Evolutionary conservation across 140 eudicot species (phyloP), one percentile per base, ranked within the genome.

Genomic region (Bidens hawaiensis): DNA sequence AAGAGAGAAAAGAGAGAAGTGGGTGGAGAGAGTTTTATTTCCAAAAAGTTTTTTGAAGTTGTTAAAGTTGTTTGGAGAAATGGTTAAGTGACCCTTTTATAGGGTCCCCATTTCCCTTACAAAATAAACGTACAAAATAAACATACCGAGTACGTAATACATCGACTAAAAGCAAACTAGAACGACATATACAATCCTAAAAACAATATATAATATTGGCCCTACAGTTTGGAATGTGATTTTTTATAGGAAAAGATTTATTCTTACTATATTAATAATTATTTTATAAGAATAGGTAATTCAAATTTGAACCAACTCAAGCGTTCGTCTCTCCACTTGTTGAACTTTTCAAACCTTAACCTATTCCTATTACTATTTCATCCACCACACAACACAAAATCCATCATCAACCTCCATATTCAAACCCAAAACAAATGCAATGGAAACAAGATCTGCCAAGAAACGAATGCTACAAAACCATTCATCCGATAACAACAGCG

Each of bases 391-490:
- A 70, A 59, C 65, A 17, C 40, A 68, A 28, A 9, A 71, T 31
- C 45, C 16, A 62, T 23, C n/a, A 49, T 33, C 50, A 63, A 25
- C 18, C 14, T 51, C 14, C 50, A 65, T 8, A 24, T 4, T 19
- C 40, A 28, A 7, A 19, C 68, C 6, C 67, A 18, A 49, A 62
- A 33, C 51, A 15, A 33, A 33, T 28, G 31, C 77, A 33, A 87
- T 88, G 96, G 96, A 88, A 76, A 85, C 96, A 43, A 75, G 94
- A 88, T 84, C 90, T 30, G 78, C 82, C 25, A 85, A 78, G 80
- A 73, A 74, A 66, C 80, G 81, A 65, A 85, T 65, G 72, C 84
- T 78, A 48, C 67, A 50, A 26, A 50, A 67, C 43, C 2, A 50
- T 33, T 26, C 56, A 47, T 30, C 60, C 6, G 54, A 43, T 59